Base-by-base conservation (phyloP, 768 basidiomycete genomes). In the Brasilioporus rufonigricans region DNA sequence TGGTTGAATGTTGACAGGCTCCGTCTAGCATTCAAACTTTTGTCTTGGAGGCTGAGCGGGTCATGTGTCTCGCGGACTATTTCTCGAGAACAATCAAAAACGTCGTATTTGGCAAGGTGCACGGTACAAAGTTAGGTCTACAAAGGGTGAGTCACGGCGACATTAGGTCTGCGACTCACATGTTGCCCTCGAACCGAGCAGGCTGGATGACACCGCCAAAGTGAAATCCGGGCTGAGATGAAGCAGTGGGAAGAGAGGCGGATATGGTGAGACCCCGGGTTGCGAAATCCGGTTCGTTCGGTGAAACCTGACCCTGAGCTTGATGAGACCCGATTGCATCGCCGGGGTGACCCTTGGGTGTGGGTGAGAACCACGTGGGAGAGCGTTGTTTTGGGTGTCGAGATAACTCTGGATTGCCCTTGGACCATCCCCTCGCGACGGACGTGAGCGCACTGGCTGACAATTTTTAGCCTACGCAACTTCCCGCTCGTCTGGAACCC, bases 331-430 rank as follows among this genome's bases (percentile, higher is more conserved):
- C 49, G 59, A 38, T 21, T 27, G 29, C 8, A 48, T 46, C 32
- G 44, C 48, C 21, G 41, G 23, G 38, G 26, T 35, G 50, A 58
- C 51, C 55, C 48, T 50, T 48, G 52, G 29, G 66, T 66, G 69
- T 41, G 56, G 29, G 47, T 49, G 40, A 53, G 47, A 56, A 59
- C 57, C 60, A 70, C 60, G 67, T 57, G 70, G 44, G 67, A 67
- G 56, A 48, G 50, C 51, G 46, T 46, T 39, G 31, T 48, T 27
- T 46, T 43, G 56, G 56, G 48, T 66, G 59, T 66, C 48, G 62
- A 60, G 61, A 52, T 49, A 44, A 12, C 36, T 63, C 41, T 55
- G 51, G 33, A 55, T 41, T 41, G 29, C 46, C 62, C 35, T 56
- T 61, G 38, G 48, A 56, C 57, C 54, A 55, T 54, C 31, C 48